Base-by-base conservation (phyloP, 2,329 filamentous ascomycete species). In the Trichoderma oligosporum region DNA sequence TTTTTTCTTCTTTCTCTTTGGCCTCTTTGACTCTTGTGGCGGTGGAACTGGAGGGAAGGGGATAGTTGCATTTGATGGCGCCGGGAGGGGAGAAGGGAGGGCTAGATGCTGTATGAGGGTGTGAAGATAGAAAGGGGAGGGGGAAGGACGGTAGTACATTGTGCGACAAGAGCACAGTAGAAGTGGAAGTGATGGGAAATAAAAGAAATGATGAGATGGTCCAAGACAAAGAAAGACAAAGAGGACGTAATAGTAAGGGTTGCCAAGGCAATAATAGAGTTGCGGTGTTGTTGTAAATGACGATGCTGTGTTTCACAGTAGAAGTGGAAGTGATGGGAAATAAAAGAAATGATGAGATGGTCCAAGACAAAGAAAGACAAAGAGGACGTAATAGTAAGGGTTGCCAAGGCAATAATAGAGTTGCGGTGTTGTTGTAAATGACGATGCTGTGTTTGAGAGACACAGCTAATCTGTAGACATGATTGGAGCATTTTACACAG, bases 41-140 rank as follows among this genome's bases (percentile, higher is more conserved):
- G 36, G 41, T 24, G 35, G 25, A 36, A 27, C 33, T 12, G 33
- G 33, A 29, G 11, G 31, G 25, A 35, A 25, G 24, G 45, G 42
- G 56, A 38, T 47, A 33, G 42, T 22, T 36, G 56, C 49, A 58
- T 48, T 24, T 56, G 36, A 59, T 59, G 47, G 53, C 57, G 51
- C 22, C 16, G 38, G 38, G 51, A 39, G 35, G 42, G 36, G 18
- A 24, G 48, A 27, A 42, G 27, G 42, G 16, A 29, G 2, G n/a
- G 11, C n/a, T 36, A 18, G 27, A 33, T 24, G 35, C 7, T 29
- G 41, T 46, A 54, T 54, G 41, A 54, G 51, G 49, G 51, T 25
- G 51, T 38, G 31, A 4, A 46, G n/a, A 46, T 38, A 29, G 36
- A 14, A 36, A 9, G 24, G 42, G 49, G 18, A 7, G 33, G 33